These are phyloP conservation scores for Hypoxylon crocopeplum DNA, from an alignment of 495 filamentous ascomycete species.

Conservation along the genomic window DNA sequence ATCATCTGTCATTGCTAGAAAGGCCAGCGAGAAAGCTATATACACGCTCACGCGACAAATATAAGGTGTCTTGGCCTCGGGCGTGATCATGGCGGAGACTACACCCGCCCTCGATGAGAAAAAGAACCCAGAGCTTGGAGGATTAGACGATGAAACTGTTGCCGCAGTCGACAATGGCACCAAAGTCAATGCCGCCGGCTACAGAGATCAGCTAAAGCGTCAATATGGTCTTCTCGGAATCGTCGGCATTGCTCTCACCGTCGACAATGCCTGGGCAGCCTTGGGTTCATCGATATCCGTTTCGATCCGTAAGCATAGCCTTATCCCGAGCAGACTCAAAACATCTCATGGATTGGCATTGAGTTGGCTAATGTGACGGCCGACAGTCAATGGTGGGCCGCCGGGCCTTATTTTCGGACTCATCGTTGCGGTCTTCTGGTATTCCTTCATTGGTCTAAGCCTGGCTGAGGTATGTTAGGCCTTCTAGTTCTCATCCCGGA, in stretches of 20 bases:
- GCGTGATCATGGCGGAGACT: conserved; percentile 32
- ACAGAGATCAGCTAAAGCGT: conserved; percentile 61
- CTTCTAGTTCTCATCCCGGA: background rate
- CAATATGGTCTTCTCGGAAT: conserved; percentile 62
- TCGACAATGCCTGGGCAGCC: conserved; percentile 64
- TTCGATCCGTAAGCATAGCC: conserved; percentile 54
- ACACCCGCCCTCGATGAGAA: conserved; percentile 42
- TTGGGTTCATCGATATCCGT: conserved; percentile 60
- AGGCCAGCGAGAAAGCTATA: background rate
- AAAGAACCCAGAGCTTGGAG: conserved; percentile 34
- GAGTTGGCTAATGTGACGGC: background rate
- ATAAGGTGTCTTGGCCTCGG: background rate
- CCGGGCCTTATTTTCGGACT: conserved; percentile 65
- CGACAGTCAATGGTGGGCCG: conserved; percentile 61
- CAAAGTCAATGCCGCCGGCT: conserved; percentile 62
- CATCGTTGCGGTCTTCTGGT: conserved; percentile 52
- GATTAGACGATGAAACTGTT: conserved; percentile 41
- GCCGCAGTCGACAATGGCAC: conserved; percentile 46
- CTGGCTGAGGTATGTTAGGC: conserved; percentile 46
- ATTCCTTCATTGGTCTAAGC: conserved; percentile 53
- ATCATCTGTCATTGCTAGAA: background rate
- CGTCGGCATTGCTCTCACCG: conserved; percentile 58
- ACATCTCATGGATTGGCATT: conserved; percentile 1
- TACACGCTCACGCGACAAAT: background rate
- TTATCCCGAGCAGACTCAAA: background rate